Evolutionary conservation across 2,329 filamentous ascomycete genomes (phyloP), one percentile per base, ranked within the genome.

Genomic region (Paecilomyces formosus): DNA sequence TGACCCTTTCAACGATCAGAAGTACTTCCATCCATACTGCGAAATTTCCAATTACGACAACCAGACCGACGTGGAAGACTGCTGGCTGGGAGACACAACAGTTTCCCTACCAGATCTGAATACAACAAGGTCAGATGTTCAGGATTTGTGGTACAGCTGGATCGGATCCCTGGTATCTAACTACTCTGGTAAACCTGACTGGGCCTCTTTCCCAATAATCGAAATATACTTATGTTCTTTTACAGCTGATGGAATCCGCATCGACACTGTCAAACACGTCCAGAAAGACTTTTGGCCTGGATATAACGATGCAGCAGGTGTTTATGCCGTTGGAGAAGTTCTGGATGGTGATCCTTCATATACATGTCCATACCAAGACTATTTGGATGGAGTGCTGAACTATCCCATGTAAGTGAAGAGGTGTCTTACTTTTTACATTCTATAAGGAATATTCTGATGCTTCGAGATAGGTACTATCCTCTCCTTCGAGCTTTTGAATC

Each of bases 11-110:
- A 80, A 87, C 68, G 72, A 81, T 28, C 60, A 77, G 18, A 78
- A 77, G 24, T 85, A 85, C 64, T 89, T 83, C 72, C 85, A 89
- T 67, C 52, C 79, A 1, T 82, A 80, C 65, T 89, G 87, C 70
- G 65, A 67, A 2, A 77, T 84, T 56, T 61, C 58, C 15, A 67
- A 87, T 68, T 86, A 85, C 71, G 66, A 70, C 39, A 72, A 86
- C 66, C 75, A 83, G 62, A 75, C 68, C 1, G 75, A 71, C 21
- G 67, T 71, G 2, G 68, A 73, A 52, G 50, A 71, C 15, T 88
- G 85, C 74, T 83, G 81, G 81, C 72, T 81, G 18, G 81, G 80
- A 21, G 78, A 80, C 59, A 75, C 74, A n/a, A 78, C 76, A 15
- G 79, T 83, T n/a, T 76, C 79, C 0, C 80, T 89, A 0, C 84